Base-by-base conservation (phyloP, 768 basidiomycete species). In the Naganishia randhawae region DNA sequence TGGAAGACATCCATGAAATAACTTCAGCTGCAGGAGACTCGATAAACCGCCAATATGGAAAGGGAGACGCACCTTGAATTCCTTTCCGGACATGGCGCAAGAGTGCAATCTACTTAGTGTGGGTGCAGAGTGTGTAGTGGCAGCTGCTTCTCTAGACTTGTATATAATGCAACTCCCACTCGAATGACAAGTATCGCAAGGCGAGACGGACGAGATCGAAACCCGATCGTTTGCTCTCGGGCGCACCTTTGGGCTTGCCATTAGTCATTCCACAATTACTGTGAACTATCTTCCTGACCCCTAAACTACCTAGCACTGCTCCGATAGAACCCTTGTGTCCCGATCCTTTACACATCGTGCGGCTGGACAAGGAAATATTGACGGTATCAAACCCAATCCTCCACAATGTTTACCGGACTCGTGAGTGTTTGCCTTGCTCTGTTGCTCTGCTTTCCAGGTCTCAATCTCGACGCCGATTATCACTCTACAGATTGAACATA, bases 401-500 rank as follows among this genome's bases (percentile, higher is more conserved):
- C 17, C 39, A 61, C 19, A 25, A 61, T 61, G 57, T 61, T 61
- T 41, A 61, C 57, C n/a, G 57, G 57, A 42, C 57, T 61, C 14
- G 57, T 61, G 22, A 37, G 54, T 22, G n/a, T 48, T 22, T 11
- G 16, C 6, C 27, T 41, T 35, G 7, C 6, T 14, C 37, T 45
- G 41, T 33, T 3, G 19, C 8, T 42, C 37, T 37, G 19, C 16
- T 65, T 22, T 2, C 22, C 22, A 10, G 1, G n/a, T 1, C 50
- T 37, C 35, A 27, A 33, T 22, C 35, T 35, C 57, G 29, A 22
- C 51, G 25, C n/a, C 50, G 29, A 27, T 67, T 71, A 11, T 50
- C 50, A 54, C 54, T 31, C 2, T 10, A 1, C 55, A 94, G 93
- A 89, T 97, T 70, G 93, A 99, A 82, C 92, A 91, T 77, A 83